Evolutionary conservation across 2,329 filamentous ascomycete species (phyloP).

Genomic region (Penicillium sp.): DNA sequence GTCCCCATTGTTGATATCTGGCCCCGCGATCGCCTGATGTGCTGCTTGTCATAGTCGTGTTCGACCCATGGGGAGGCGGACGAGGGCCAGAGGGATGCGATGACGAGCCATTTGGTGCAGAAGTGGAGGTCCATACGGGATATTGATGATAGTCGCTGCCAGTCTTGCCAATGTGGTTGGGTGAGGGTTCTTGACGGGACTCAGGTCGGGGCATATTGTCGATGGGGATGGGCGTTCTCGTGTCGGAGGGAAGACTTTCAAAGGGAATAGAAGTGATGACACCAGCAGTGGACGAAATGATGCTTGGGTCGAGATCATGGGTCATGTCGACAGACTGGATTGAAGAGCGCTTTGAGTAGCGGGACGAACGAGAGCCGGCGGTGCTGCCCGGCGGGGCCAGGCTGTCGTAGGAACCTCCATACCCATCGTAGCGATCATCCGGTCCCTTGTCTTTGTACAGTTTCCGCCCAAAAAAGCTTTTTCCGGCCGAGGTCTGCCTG

Average conservation of each 20-base stretch:
- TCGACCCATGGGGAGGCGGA: slow-evolving; percentile 56
- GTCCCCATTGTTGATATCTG: slow-evolving; percentile 76
- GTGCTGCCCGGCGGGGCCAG: slow-evolving; percentile 63
- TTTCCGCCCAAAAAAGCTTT: slow-evolving; percentile 83
- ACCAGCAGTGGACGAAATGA: slow-evolving; percentile 72
- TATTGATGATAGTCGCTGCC: slow-evolving; percentile 86
- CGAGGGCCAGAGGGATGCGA: slow-evolving; percentile 62
- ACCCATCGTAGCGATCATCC: slow-evolving; percentile 62
- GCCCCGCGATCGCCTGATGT: slow-evolving; percentile 67
- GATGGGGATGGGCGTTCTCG: slow-evolving; percentile 67
- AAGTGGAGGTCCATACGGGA: slow-evolving; percentile 65
- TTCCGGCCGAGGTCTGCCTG: slow-evolving; percentile 76
- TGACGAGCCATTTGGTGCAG: slow-evolving; percentile 49
- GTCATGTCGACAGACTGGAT: slow-evolving; percentile 69
- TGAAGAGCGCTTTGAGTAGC: slow-evolving; percentile 71
- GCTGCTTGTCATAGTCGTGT: slow-evolving; percentile 68
- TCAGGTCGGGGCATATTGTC: slow-evolving; percentile 71
- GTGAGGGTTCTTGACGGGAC: slow-evolving; percentile 67
- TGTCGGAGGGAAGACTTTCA: slow-evolving; percentile 66
- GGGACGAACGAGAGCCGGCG: slow-evolving; percentile 67
- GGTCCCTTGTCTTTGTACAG: slow-evolving; percentile 72
- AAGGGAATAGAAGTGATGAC: slow-evolving; percentile 88
- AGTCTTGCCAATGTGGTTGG: slow-evolving; percentile 79
- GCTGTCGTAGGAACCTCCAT: slow-evolving; percentile 55
- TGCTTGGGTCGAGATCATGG: slow-evolving; percentile 58